A percentile compares a stretch with the other conserved stretches of the same genome.
Conservation (phyloP, 2,329 filamentous ascomycete species). For the Ilyonectria mors-panacis region DNA sequence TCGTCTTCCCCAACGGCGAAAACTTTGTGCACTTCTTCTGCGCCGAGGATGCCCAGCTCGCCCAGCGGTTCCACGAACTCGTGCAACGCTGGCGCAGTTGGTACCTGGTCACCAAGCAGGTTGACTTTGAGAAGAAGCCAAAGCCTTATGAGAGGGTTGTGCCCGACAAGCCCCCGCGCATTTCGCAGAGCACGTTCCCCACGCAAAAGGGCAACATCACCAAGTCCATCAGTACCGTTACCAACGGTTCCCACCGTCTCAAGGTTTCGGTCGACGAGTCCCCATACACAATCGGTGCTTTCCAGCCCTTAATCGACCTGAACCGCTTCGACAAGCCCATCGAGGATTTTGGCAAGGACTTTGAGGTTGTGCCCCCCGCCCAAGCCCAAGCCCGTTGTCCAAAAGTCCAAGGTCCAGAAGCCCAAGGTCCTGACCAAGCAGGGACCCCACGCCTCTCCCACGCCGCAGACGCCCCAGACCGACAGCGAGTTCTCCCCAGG, state of each 20-base stretch:
- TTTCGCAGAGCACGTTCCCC: constrained; percentile 24
- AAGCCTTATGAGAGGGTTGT: constrained; percentile 22
- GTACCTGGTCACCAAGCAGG: constrained; percentile 85
- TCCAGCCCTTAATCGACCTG: constrained; percentile 77
- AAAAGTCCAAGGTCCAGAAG: constrained; percentile 26
- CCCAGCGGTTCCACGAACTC: constrained; percentile 77
- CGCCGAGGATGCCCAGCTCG: constrained; percentile 78
- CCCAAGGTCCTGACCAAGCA: constrained; percentile 38
- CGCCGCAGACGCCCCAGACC: constrained; percentile 32
- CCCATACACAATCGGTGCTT: constrained; percentile 76
- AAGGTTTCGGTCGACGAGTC: constrained; percentile 60
- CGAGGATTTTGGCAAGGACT: constrained; percentile 65
- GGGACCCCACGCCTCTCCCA: constrained; percentile 48
- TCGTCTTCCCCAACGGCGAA: constrained; percentile 84
- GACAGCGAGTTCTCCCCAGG: constrained; percentile 63
- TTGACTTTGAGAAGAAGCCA: constrained; percentile 59
- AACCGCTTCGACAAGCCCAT: constrained; percentile 69
- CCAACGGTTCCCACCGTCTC: constrained; percentile 50
- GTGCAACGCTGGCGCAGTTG: constrained; percentile 91
- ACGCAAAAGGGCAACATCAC: constrained; percentile 51
- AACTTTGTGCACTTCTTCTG: constrained; percentile 96
- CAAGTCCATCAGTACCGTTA: constrained; percentile 55
- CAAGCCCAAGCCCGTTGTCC: constrained; percentile 20
- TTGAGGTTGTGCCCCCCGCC: constrained; percentile 46
- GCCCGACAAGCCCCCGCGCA: constrained; percentile 32